Percentiles rank a stretch among this genome's conserved stretches.
These are phyloP conservation scores for Mycena maculata DNA, from an alignment of 768 basidiomycete species.

Conservation along the genomic window DNA sequence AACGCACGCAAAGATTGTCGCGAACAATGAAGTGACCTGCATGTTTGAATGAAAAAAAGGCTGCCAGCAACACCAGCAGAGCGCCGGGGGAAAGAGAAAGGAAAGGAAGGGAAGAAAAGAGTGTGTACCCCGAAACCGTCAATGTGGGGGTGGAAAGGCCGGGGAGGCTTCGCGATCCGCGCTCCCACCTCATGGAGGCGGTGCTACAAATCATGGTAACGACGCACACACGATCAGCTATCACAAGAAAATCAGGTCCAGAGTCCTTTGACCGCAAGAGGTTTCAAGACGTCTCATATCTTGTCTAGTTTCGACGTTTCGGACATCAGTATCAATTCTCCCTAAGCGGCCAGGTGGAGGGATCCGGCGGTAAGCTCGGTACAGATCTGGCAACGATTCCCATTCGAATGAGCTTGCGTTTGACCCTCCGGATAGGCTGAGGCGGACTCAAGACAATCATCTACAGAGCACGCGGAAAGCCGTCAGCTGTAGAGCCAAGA, in stretches of 20 bases:
- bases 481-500: too few relatives aligned
- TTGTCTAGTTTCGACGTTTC: too few relatives aligned
- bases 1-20: slow-evolving; percentile 32
- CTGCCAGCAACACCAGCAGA: slow-evolving; percentile 37
- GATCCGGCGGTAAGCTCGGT: too few relatives aligned
- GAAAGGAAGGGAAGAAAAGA: slow-evolving; percentile 21
- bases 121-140: slow-evolving; percentile 24
- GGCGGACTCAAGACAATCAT: too few relatives aligned
- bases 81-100: slow-evolving; percentile 24
- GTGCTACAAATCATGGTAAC: neutral
- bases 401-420: too few relatives aligned
- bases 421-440: too few relatives aligned
- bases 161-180: slow-evolving; percentile 3
- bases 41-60: slow-evolving; percentile 24
- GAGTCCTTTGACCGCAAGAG: neutral
- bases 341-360: too few relatives aligned
- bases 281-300: neutral
- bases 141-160: slow-evolving; percentile 6
- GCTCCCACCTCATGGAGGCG: slow-evolving; percentile 8
- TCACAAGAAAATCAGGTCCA: neutral
- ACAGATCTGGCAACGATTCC: too few relatives aligned
- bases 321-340: too few relatives aligned
- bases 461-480: too few relatives aligned
- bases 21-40: slow-evolving; percentile 34
- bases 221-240: neutral